Base-by-base conservation (phyloP, 768 basidiomycete genomes). In the Boletus sp. region DNA sequence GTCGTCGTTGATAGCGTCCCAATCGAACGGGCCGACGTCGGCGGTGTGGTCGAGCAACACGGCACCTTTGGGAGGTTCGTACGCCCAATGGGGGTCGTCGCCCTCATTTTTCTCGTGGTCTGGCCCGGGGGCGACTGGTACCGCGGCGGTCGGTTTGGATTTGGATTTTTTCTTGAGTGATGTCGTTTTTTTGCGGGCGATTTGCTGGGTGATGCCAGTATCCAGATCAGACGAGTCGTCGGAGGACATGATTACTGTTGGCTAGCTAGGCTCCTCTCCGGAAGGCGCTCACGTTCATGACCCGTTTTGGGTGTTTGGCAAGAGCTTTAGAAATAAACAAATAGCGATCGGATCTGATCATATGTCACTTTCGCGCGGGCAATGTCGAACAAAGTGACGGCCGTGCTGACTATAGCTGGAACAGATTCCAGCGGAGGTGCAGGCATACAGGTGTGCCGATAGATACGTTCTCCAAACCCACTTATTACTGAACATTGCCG, bases 341-440 rank as follows among this genome's bases (percentile, higher is more conserved):
- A 2, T 5, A n/a, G 7, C 36, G 3, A 3, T 24, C 24, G 24
- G n/a, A 24, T 24, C 24, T 3, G 24, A 24, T 24, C 24, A 24
- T 24, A 1, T 24, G 2, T 24, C 24, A 24, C n/a, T n/a, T 40
- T 44, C 45, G 30, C 28, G 10, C 3, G 41, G 18, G 17, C 14
- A 10, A 70, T 61, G 66, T 36, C 36, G 1, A 42, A 30, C 35
- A 29, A 36, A 5, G 33, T 56, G 4, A 76, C 73, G 2, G 69
- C 78, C 1, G 75, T 89, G 1, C 67, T 92, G 53, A 88, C 89
- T 0, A 90, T 92, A 8, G 89, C 90, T 18, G 88, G 92, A 8
- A 85, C 90, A 14, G 94, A 95, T 65, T 83, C 86, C 2, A 82
- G 89, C 32, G 92, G 91, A 24, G 93, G 94, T 1, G 93, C 94